Evolutionary conservation across 345 rosid species (phyloP).

Genomic region (Bruguiera parviflora): DNA sequence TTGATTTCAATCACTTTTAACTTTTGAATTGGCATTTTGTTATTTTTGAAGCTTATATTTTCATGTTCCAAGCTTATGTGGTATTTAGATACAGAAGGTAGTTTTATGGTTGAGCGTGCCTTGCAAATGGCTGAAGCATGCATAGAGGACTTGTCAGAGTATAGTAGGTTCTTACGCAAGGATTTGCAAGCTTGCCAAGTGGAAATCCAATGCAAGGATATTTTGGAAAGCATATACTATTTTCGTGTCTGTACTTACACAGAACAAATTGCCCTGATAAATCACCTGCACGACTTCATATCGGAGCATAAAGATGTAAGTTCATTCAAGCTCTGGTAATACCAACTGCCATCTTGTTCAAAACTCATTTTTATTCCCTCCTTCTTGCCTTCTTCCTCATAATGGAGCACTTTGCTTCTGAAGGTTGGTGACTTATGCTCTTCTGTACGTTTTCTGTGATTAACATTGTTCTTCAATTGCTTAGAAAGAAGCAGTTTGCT

Average conservation of each 20-base stretch:
- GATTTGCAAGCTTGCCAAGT: conserved; percentile 44
- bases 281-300: conserved; percentile 73
- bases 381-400: neutral
- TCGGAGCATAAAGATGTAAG: conserved; percentile 71
- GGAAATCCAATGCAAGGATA: conserved; percentile 50
- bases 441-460: neutral
- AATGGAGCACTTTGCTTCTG: neutral
- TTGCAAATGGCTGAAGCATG: conserved; percentile 82
- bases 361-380: neutral
- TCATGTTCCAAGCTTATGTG: conserved; percentile 3
- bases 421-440: neutral
- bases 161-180: conserved; percentile 45
- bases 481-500: neutral
- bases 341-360: neutral
- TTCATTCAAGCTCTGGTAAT: neutral
- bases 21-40: neutral
- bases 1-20: neutral
- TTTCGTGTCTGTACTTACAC: conserved; percentile 88
- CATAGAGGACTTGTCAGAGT: conserved; percentile 61
- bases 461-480: neutral
- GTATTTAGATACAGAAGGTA: conserved; percentile 84
- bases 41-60: neutral
- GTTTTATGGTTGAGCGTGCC: conserved; percentile 94
- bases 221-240: conserved; percentile 71
- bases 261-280: conserved; percentile 75